A percentile compares a stretch with the other conserved stretches of the same genome.
These are phyloP conservation scores for Hypsizygus ulmarius DNA, from an alignment of 1,284 basidiomycete genomes.

Conservation along the genomic window DNA sequence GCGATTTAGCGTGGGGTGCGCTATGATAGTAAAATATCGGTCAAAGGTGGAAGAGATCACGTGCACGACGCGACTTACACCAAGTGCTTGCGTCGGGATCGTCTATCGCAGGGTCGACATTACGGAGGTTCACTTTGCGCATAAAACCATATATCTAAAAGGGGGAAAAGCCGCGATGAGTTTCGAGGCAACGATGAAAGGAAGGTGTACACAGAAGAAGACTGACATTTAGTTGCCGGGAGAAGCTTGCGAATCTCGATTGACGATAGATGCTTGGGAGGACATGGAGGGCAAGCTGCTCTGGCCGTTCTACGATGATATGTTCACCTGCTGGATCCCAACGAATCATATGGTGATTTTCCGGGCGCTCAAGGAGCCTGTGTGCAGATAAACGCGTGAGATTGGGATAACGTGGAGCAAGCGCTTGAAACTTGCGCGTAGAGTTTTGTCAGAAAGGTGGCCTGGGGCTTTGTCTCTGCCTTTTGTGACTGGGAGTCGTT, in stretches of 20 bases:
- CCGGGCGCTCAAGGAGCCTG: conserved; percentile 78
- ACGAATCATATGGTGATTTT: conserved; percentile 89
- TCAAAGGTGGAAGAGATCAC: conserved; percentile 13
- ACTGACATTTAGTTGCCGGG: conserved; percentile 86
- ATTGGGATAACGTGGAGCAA: not conserved
- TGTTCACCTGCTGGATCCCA: conserved; percentile 89
- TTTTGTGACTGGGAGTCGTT: conserved; percentile 50
- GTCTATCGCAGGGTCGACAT: conserved; percentile 87
- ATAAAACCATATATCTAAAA: conserved; percentile 90
- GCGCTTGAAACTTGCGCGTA: conserved; percentile 65
- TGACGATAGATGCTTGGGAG: conserved; percentile 88
- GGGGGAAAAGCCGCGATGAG: conserved; percentile 18
- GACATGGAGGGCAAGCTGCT: conserved; percentile 86
- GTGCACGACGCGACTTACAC: conserved; percentile 58
- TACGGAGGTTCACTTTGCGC: conserved; percentile 90
- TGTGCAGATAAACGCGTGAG: conserved; percentile 19
- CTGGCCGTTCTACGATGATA: conserved; percentile 88
- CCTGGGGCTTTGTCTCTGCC: conserved; percentile 73
- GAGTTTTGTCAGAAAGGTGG: conserved; percentile 89
- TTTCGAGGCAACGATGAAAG: conserved; percentile 11
- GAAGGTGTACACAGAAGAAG: conserved; percentile 35
- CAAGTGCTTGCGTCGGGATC: conserved; percentile 92
- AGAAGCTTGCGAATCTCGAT: conserved; percentile 91
- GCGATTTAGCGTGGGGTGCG: conserved; percentile 84
- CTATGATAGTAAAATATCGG: conserved; percentile 38